Conservation (phyloP, 2,329 filamentous ascomycete species). For the Paecilomyces formosus region DNA sequence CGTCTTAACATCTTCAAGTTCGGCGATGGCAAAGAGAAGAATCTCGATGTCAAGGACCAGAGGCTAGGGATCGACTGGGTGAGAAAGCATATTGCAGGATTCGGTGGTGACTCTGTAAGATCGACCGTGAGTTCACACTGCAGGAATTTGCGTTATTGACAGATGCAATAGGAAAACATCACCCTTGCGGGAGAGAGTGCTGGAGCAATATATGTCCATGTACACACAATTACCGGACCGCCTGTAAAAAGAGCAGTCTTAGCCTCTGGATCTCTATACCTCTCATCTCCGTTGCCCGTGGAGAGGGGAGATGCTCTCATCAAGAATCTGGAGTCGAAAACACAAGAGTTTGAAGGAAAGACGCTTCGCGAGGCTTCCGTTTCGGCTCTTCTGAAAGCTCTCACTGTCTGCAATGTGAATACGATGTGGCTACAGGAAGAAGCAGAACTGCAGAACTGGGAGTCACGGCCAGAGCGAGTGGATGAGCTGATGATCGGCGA, state of each 20-base stretch:
- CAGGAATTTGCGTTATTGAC: not conserved
- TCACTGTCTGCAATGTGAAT: constrained; percentile 29
- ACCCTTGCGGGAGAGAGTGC: constrained; percentile 42
- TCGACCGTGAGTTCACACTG: constrained; percentile 1
- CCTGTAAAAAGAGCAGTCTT: constrained; percentile 29
- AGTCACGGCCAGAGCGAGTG: constrained; percentile 22
- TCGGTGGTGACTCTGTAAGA: constrained; percentile 32
- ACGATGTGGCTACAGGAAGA: constrained; percentile 39
- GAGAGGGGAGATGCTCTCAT: constrained; percentile 24
- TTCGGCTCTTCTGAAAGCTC: constrained; percentile 23
- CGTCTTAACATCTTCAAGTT: constrained; percentile 41
- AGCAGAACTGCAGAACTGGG: constrained; percentile 29
- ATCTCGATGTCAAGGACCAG: constrained; percentile 32
- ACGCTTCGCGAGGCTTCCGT: constrained; percentile 24
- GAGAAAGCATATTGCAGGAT: constrained; percentile 29
- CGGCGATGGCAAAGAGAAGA: constrained; percentile 33
- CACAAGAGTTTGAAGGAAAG: constrained; percentile 15
- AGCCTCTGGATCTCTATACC: constrained; percentile 35
- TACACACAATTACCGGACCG: constrained; percentile 28
- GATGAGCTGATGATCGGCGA: constrained; percentile 37
- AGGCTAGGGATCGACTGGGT: constrained; percentile 32
- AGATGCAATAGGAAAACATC: constrained; percentile 23
- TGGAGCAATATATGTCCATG: constrained; percentile 40
- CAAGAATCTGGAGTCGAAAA: constrained; percentile 18
- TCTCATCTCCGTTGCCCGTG: constrained; percentile 36